These are phyloP conservation scores for Acer campestre DNA, from an alignment of 345 rosid species.

Conservation along the genomic window DNA sequence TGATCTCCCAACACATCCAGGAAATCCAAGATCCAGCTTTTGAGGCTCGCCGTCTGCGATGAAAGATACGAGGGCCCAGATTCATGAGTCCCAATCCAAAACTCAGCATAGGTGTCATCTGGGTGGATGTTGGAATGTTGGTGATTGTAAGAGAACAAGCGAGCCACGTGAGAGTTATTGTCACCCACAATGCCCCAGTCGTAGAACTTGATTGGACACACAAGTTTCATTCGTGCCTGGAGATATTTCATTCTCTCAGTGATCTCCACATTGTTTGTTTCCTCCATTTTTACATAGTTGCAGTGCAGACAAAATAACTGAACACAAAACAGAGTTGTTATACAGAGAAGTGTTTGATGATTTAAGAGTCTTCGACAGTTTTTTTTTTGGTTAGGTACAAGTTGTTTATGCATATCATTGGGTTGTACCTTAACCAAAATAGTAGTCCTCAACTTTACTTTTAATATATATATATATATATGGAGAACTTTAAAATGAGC, in stretches of 20 bases:
- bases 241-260: not conserved
- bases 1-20: constrained; percentile 42
- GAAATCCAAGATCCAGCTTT: constrained; percentile 36
- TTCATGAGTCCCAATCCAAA: constrained; percentile 69
- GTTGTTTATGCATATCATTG: too few species aligned
- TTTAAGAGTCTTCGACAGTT: too few species aligned
- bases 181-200: constrained; percentile 41
- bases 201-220: constrained; percentile 38
- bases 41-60: constrained; percentile 20
- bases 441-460: too few species aligned
- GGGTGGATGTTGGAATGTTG: constrained; percentile 15
- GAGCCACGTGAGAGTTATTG: constrained; percentile 33
- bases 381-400: too few species aligned
- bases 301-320: not conserved
- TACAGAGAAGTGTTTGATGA: not conserved
- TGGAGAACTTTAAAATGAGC: too few species aligned
- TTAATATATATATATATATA: too few species aligned
- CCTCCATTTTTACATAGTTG: constrained; percentile 10
- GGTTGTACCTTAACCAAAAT: too few species aligned
- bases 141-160: constrained; percentile 35
- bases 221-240: constrained; percentile 19
- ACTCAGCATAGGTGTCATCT: constrained; percentile 46
- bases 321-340: not conserved
- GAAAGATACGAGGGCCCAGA: constrained; percentile 40
- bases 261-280: not conserved